A percentile compares a stretch with the other conserved stretches of the same genome.
Evolutionary conservation across 140 eudicot species (phyloP).

Genomic region (Senecio squalidus): DNA sequence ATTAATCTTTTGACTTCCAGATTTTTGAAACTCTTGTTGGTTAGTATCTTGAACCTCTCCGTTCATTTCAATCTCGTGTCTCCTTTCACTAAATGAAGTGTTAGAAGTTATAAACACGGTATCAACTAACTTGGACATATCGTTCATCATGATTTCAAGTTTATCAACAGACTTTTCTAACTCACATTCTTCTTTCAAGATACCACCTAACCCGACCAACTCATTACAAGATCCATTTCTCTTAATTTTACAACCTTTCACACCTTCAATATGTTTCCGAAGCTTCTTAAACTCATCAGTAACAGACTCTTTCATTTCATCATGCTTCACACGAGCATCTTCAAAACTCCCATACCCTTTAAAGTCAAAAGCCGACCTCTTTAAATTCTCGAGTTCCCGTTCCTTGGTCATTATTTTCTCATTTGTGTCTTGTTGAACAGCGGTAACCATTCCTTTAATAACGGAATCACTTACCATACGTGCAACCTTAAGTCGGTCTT

Average conservation of each 20-base stretch:
- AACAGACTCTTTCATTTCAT: slow-evolving; percentile 37
- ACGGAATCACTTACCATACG: slow-evolving; percentile 86
- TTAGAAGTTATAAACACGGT: slow-evolving; percentile 32
- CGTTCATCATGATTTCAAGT: slow-evolving; percentile 38
- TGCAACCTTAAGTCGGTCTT: slow-evolving; percentile 50
- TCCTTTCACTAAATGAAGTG: slow-evolving; percentile 32
- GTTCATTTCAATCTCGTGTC: slow-evolving; percentile 34
- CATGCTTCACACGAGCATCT: slow-evolving; percentile 31
- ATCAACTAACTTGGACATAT: slow-evolving; percentile 39
- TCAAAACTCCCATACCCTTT: slow-evolving; percentile 7
- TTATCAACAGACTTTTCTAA: slow-evolving; percentile 35
- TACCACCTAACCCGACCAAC: slow-evolving; percentile 55
- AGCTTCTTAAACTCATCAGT: slow-evolving; percentile 43
- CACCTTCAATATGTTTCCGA: slow-evolving; percentile 38
- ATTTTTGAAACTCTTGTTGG: slow-evolving; percentile 40
- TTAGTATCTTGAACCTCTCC: slow-evolving; percentile 39
- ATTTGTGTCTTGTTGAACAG: slow-evolving; percentile 71
- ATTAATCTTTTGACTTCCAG: slow-evolving; percentile 26
- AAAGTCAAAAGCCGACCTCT: slow-evolving; percentile 27
- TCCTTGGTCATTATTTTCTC: slow-evolving; percentile 59
- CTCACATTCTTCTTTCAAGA: slow-evolving; percentile 34
- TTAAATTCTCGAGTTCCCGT: slow-evolving; percentile 47
- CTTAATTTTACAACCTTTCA: slow-evolving; percentile 39
- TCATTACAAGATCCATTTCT: slow-evolving; percentile 56
- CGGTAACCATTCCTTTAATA: slow-evolving; percentile 69